phyloP scores from a whole-genome alignment of 208 protist genomes.

The Acanthamoeba sp. region DNA sequence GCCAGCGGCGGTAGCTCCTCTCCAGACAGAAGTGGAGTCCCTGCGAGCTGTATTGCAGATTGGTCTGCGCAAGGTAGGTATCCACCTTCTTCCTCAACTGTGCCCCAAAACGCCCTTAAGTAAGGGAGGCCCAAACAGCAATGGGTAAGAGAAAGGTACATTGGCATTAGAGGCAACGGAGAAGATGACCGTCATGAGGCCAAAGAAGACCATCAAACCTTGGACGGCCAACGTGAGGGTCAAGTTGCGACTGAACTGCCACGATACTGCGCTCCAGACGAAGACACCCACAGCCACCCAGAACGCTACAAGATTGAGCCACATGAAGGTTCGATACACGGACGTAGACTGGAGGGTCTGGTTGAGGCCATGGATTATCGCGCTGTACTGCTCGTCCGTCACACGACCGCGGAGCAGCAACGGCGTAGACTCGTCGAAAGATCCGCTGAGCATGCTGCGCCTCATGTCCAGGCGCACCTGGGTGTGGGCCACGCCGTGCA shows the following conservation, averaged over 20 bases:
- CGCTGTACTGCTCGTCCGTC: not conserved
- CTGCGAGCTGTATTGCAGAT: not conserved
- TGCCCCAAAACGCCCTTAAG: not conserved
- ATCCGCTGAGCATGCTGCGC: not conserved
- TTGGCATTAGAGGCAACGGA: not conserved
- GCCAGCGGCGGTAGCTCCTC: not conserved
- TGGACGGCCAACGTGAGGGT: too few species aligned
- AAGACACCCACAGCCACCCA: not conserved
- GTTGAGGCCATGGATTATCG: conserved; percentile 4
- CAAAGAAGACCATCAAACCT: not conserved
- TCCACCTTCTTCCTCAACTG: not conserved
- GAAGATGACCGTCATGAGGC: not conserved
- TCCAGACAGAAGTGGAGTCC: not conserved
- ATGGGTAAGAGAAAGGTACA: too few species aligned
- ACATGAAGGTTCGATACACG: not conserved
- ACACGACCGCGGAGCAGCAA: not conserved
- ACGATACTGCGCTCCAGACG: not conserved
- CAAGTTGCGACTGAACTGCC: not conserved
- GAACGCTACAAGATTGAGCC: not conserved
- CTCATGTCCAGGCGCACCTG: not conserved
- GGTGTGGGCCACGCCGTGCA: not conserved
- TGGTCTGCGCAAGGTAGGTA: not conserved
- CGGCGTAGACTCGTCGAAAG: not conserved
- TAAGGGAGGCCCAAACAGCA: too few species aligned
- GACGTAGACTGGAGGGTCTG: not conserved